Percentiles rank a stretch among this genome's conserved stretches.
These are phyloP conservation scores for Hymenoscyphus fructigenus DNA, from an alignment of 2,329 filamentous ascomycete species.

Conservation along the genomic window DNA sequence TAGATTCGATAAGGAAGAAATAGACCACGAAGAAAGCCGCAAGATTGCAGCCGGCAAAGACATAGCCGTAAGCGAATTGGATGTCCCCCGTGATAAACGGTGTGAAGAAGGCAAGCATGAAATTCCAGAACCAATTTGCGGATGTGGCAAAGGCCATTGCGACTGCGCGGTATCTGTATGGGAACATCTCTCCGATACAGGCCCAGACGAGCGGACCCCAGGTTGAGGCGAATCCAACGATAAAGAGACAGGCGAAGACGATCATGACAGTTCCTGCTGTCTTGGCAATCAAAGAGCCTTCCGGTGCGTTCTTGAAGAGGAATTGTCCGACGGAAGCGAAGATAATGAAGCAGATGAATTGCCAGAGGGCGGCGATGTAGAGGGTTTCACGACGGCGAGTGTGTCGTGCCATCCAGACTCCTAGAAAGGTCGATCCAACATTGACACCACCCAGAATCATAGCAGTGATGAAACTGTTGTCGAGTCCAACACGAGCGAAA, in stretches of 20 bases:
- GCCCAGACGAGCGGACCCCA: slow-evolving; percentile 73
- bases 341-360: slow-evolving; percentile 67
- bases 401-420: slow-evolving; percentile 64
- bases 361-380: slow-evolving; percentile 64
- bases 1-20: slow-evolving; percentile 74
- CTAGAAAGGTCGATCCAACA: slow-evolving; percentile 55
- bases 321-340: slow-evolving; percentile 55
- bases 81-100: slow-evolving; percentile 74
- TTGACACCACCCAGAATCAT: slow-evolving; percentile 70
- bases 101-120: slow-evolving; percentile 73
- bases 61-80: slow-evolving; percentile 66
- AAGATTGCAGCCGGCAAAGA: slow-evolving; percentile 72
- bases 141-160: slow-evolving; percentile 61
- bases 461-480: slow-evolving; percentile 65
- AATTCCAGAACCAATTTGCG: slow-evolving; percentile 64
- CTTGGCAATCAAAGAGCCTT: slow-evolving; percentile 43
- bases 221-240: slow-evolving; percentile 67
- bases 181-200: slow-evolving; percentile 66
- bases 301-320: slow-evolving; percentile 54
- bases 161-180: slow-evolving; percentile 59
- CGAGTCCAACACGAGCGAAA: slow-evolving; percentile 64
- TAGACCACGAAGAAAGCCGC: slow-evolving; percentile 65
- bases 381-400: slow-evolving; percentile 68
- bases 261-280: slow-evolving; percentile 69
- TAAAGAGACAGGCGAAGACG: slow-evolving; percentile 72